Conservation (phyloP, 176 grass and related monocot genomes). For the Carex pumila region DNA sequence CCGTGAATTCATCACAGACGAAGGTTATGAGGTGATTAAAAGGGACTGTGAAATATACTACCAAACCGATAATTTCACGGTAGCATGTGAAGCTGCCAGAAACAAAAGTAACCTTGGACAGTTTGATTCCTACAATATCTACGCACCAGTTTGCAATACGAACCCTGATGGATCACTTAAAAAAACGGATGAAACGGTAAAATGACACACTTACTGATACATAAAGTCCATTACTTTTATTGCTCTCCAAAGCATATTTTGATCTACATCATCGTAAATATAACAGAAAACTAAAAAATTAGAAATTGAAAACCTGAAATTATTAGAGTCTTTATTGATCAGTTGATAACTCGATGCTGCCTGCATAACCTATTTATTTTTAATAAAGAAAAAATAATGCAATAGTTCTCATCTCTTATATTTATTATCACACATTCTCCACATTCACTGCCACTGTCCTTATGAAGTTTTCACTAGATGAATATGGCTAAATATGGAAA, state of each 20-base stretch:
- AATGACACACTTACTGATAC: neutral
- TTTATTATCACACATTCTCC: too few species aligned
- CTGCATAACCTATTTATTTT: neutral
- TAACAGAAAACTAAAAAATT: neutral
- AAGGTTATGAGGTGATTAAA: neutral
- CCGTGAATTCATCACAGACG: slow-evolving; percentile 14
- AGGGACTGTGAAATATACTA: slow-evolving; percentile 8
- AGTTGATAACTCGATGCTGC: neutral
- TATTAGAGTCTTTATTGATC: neutral
- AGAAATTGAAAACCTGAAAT: too few species aligned
- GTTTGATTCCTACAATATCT: slow-evolving; percentile 25
- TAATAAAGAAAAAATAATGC: neutral
- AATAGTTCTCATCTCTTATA: neutral
- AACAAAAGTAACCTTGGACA: neutral
- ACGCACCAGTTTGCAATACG: slow-evolving; percentile 5
- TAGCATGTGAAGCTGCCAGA: neutral
- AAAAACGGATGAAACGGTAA: slow-evolving; percentile 4
- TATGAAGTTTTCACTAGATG: neutral
- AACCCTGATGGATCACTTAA: neutral
- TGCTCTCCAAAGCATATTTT: too few species aligned
- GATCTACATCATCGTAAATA: neutral
- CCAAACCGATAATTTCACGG: neutral
- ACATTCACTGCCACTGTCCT: neutral
- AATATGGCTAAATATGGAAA: neutral
- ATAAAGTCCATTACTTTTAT: neutral